Evolutionary conservation across 495 filamentous ascomycete species (phyloP), one percentile per base, ranked within the genome.

Genomic region (Xylaria longipes): DNA sequence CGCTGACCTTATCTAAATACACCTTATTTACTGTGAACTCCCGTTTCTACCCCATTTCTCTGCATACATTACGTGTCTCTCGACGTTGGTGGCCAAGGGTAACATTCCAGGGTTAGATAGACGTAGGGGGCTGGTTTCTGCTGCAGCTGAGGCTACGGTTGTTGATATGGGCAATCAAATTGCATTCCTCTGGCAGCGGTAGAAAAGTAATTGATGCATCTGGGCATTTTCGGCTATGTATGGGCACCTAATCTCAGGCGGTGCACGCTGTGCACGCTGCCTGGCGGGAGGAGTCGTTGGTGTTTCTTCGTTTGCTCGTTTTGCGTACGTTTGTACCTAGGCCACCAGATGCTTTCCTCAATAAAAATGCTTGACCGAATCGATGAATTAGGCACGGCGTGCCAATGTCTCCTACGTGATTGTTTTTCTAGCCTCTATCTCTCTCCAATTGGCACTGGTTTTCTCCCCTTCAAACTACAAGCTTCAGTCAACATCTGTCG

Each of bases 1-100:
- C 69, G 91, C 91, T 67, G 91, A 90, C 73, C 88, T 90, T 67
- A 90, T 90, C 75, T 87, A 77, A 76, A 25, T 63, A 65, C 37
- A 48, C 50, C 41, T 25, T 43, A 37, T 39, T 65, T 43, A 50
- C 56, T 31, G 8, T 7, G 35, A 52, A 57, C 37, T 12, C 60
- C 37, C 37, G 22, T 41, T 43, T 43, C 37, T 29, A 43, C 48
- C 69, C 58, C 52, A 35, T 48, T 60, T 71, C 43, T 66, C 69
- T 66, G 69, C 69, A 70, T 68, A 64, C 65, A 68, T 69, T 56
- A 61, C 58, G 37, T 64, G 54, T 70, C 65, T 70, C 64, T 70
- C 56, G 70, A 70, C 58, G 73, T 71, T 67, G 64, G 52, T 65
- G 75, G 71, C 63, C 58, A 72, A 25, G 70, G 70, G 50, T 70